A percentile compares a stretch with the other conserved stretches of the same genome.
Evolutionary conservation across 768 basidiomycete species (phyloP).

Genomic region (Phylloporus arenicola): DNA sequence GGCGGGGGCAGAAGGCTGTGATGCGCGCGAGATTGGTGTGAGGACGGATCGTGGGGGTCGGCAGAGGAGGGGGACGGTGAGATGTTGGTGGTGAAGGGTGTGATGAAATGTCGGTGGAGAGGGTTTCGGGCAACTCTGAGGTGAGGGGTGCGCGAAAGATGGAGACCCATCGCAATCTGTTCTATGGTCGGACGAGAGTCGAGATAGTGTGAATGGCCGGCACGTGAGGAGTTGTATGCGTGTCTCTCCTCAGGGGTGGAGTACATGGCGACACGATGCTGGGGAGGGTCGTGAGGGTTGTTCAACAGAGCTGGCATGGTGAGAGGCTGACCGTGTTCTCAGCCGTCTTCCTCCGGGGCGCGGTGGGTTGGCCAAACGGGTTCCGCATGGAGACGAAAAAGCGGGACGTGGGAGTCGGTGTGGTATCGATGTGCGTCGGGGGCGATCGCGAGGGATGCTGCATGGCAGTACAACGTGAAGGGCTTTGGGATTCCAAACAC

Average conservation of each 20-base stretch:
- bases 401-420: constrained; percentile 22
- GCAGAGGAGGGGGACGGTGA: constrained; percentile 5
- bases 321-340: constrained; percentile 16
- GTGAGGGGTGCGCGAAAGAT: constrained; percentile 72
- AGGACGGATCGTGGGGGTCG: constrained; percentile 21
- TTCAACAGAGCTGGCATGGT: not conserved
- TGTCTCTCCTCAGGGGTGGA: constrained; percentile 39
- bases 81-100: constrained; percentile 20
- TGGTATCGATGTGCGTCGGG: constrained; percentile 9
- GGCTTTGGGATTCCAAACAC: not conserved
- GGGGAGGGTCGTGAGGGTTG: constrained; percentile 8
- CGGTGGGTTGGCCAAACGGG: constrained; percentile 19
- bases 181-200: constrained; percentile 59
- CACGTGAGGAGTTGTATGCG: constrained; percentile 28
- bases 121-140: constrained; percentile 38
- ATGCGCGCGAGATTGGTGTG: constrained; percentile 16
- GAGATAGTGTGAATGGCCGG: constrained; percentile 34
- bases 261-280: constrained; percentile 36
- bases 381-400: constrained; percentile 29
- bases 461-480: constrained; percentile 5
- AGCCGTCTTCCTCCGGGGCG: constrained; percentile 18
- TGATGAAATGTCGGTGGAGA: constrained; percentile 18
- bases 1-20: constrained; percentile 50
- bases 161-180: constrained; percentile 78
- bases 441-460: constrained; percentile 15